Base-by-base conservation (phyloP, 2,329 filamentous ascomycete species). In the Trichoderma citrinoviride region DNA sequence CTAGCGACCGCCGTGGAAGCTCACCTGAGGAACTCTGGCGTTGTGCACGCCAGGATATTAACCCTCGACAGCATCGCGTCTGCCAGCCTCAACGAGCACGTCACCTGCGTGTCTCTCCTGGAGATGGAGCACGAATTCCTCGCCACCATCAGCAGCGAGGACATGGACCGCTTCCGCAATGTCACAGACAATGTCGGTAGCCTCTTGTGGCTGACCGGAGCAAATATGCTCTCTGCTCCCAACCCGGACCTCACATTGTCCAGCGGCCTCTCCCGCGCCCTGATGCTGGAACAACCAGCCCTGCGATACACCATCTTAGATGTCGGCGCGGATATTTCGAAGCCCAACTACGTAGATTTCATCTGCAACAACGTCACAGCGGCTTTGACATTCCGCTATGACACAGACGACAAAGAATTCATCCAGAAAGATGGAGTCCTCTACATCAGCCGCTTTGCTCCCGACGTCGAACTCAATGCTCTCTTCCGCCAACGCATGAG, bases 371-470 rank as follows among this genome's bases (percentile, higher is more conserved):
- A n/a, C 15, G 5, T 62, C 6, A 33, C 60, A 7, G 60, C 60
- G 8, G 49, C 40, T 15, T 40, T 62, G 19, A 25, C 49, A 3
- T 62, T 54, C 25, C 49, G 60, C 0, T 46, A 62, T 19, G 40
- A n/a, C 7, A 62, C 37, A 5, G 60, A 62, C 44, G 47, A 62
- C 8, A 53, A 62, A 3, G 49, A 62, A 5, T 62, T 62, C 49
- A 62, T 62, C 15, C 60, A 62, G 40, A 54, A 62, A 15, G 60
- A 62, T 5, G 40, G 37, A 19, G 37, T 62, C 3, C 25, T 62
- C 14, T 54, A 71, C 41, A 53, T 71, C 27, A 74, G 72, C 33
- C 68, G 73, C 1, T 73, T 68, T 33, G 53, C 21, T 1, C 72
- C 72, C 1, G 70, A 72, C 15, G 2, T 40, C 0, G 15, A 52